Percentiles rank a stretch among this genome's conserved stretches.
Evolutionary conservation across 176 grass and related monocot genomes (phyloP).

Genomic region (Elaeis guineensis): DNA sequence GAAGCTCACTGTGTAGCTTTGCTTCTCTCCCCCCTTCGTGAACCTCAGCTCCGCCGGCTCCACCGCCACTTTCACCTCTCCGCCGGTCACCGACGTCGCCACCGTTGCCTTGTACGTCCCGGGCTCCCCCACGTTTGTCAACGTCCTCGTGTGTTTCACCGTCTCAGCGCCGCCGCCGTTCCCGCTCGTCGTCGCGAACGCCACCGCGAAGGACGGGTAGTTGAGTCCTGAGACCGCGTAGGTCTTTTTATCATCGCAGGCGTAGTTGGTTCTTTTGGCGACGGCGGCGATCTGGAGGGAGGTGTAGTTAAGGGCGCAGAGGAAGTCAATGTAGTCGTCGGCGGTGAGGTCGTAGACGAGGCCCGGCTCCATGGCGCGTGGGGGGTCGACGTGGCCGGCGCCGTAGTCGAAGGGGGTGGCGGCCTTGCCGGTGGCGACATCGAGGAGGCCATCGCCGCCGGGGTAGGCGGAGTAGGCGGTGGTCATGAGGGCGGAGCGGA

Average conservation of each 20-base stretch:
- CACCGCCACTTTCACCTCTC: constrained; percentile 32
- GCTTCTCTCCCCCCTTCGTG: constrained; percentile 49
- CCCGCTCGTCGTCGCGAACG: constrained; percentile 45
- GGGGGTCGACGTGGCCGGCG: constrained; percentile 65
- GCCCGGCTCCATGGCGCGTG: constrained; percentile 44
- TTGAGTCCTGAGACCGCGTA: constrained; percentile 60
- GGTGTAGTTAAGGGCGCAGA: constrained; percentile 80
- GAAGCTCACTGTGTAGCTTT: constrained; percentile 73
- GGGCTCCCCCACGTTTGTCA: constrained; percentile 57
- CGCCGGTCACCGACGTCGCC: constrained; percentile 17
- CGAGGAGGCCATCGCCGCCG: constrained; percentile 31
- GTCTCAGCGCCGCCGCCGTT: constrained; percentile 18
- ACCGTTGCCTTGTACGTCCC: constrained; percentile 58
- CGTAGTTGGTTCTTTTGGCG: constrained; percentile 24
- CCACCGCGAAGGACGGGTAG: constrained; percentile 78
- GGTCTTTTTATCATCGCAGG: constrained; percentile 31
- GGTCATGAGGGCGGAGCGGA: constrained; percentile 88
- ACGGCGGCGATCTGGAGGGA: constrained; percentile 60
- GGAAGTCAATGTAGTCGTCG: constrained; percentile 72
- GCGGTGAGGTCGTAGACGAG: constrained; percentile 59
- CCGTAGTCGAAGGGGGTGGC: constrained; percentile 84
- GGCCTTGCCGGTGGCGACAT: constrained; percentile 44
- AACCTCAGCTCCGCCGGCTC: constrained; percentile 58
- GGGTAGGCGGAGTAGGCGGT: constrained; percentile 63
- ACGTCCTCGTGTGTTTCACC: constrained; percentile 52